Evolutionary conservation across 495 filamentous ascomycete genomes (phyloP).

Genomic region (Aspergillus homomorphus): DNA sequence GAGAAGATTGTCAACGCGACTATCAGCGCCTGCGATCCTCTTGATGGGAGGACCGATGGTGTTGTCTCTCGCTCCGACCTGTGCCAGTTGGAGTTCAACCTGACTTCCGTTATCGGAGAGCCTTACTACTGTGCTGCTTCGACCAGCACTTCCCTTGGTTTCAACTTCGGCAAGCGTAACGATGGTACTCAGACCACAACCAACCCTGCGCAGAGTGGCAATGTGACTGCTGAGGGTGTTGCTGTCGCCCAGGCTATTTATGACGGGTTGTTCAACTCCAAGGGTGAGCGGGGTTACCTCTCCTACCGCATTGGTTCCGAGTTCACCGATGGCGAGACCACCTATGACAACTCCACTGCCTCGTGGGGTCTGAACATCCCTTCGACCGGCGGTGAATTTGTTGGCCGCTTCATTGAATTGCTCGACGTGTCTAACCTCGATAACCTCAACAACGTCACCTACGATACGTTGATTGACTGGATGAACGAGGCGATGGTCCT

Average conservation of each 20-base stretch:
- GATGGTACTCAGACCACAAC: constrained; percentile 28
- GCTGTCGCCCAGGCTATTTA: constrained; percentile 33
- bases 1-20: constrained; percentile 51
- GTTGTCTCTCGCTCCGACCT: constrained; percentile 52
- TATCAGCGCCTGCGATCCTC: constrained; percentile 49
- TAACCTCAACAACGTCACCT: constrained; percentile 42
- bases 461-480: constrained; percentile 48
- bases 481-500: constrained; percentile 33
- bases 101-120: constrained; percentile 43
- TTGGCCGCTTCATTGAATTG: constrained; percentile 28
- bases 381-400: constrained; percentile 26
- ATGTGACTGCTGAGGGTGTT: constrained; percentile 27
- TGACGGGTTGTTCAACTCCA: constrained; percentile 30
- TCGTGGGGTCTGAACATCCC: constrained; percentile 25
- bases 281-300: constrained; percentile 33
- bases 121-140: constrained; percentile 48
- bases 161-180: constrained; percentile 34
- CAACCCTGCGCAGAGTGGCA: constrained; percentile 31
- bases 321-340: constrained; percentile 26
- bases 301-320: constrained; percentile 31
- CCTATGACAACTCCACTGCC: constrained; percentile 20
- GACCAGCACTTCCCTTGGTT: constrained; percentile 32
- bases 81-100: constrained; percentile 46
- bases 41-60: constrained; percentile 52
- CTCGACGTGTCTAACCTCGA: constrained; percentile 24